Base-by-base conservation (phyloP, 257 asterid genomes). In the Solanum peruvianum region DNA sequence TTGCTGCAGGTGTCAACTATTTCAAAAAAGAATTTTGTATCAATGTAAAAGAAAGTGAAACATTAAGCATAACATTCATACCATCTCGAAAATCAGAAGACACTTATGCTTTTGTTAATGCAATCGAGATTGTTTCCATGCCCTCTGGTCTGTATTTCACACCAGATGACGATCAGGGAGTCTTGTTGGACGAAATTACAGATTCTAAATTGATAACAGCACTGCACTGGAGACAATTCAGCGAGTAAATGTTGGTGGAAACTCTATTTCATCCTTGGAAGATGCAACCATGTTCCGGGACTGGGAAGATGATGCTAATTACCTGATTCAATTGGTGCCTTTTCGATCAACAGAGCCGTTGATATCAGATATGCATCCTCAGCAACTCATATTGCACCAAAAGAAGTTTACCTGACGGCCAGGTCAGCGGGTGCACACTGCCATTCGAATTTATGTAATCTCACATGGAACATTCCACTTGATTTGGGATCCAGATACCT, bases 201-300 rank as follows among this genome's bases (percentile, higher is more conserved):
- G 94, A 81, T 94, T 93, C 89, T 93, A 91, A 87, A 87, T 95
- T 18, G 95, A 95, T 86, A 93, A 91, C 83, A 80, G 85, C 92
- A 94, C 97, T 6, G 94, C 93, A n/a, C 91, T 95, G 11, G 94
- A 93, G 93, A 91, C 88, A 87, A 91, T 95, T 88, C 96, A 85
- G 56, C 89, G 96, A 64, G 86, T 93, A 88, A 94, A 94, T 71
- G 84, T 91, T 31, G 96, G 96, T 0, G 97, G 98, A 39, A 45
- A 69, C 83, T 86, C 92, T 88, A 89, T 95, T 89, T 81, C 90
- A 83, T 89, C 98, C 9, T 90, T 52, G 73, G 94, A 93, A 88
- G 98, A 95, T 87, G 88, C 92, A 16, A 58, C 87, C 73, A 88
- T 92, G 93, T 93, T 89, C 87, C 90, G 95, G 5, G 88, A 88